phyloP scores from a whole-genome alignment of 495 filamentous ascomycete species.

The Cercophora samala region DNA sequence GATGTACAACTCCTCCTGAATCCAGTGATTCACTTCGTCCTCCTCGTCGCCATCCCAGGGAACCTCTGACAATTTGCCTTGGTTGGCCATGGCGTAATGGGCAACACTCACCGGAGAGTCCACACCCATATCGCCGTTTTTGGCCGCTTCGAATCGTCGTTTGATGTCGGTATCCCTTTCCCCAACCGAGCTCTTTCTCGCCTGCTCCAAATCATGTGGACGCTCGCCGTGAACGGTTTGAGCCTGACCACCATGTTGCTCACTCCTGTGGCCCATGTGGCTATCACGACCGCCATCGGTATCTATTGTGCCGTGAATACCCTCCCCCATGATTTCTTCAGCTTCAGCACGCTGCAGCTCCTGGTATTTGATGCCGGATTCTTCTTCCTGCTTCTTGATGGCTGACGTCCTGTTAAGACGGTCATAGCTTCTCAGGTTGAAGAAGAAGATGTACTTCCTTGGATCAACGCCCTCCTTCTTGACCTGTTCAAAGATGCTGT shows the following conservation, averaged over 20 bases:
- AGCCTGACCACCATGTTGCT: constrained; percentile 39
- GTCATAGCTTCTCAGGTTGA: constrained; percentile 88
- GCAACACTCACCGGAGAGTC: constrained; percentile 67
- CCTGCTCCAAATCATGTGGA: constrained; percentile 47
- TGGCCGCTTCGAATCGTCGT: constrained; percentile 60
- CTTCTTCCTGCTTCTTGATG: constrained; percentile 66
- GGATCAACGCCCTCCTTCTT: constrained; percentile 76
- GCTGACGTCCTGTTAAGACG: constrained; percentile 76
- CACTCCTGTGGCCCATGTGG: constrained; percentile 39
- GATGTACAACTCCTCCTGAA: constrained; percentile 93
- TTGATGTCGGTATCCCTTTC: constrained; percentile 51
- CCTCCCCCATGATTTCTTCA: constrained; percentile 77
- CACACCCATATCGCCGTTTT: constrained; percentile 41
- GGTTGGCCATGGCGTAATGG: constrained; percentile 73
- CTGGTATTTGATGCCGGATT: constrained; percentile 76
- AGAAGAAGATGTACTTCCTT: constrained; percentile 77
- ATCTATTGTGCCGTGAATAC: constrained; percentile 59
- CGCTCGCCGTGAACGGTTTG: constrained; percentile 36
- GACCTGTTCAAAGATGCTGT: constrained; percentile 83
- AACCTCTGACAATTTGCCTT: constrained; percentile 63
- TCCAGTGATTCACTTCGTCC: constrained; percentile 76
- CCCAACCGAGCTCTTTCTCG: constrained; percentile 54
- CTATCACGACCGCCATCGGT: constrained; percentile 37
- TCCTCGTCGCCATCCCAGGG: constrained; percentile 64
- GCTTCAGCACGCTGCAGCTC: constrained; percentile 83